phyloP scores from a whole-genome alignment of 2,329 filamentous ascomycete genomes.

The Nemania bipapillata region DNA sequence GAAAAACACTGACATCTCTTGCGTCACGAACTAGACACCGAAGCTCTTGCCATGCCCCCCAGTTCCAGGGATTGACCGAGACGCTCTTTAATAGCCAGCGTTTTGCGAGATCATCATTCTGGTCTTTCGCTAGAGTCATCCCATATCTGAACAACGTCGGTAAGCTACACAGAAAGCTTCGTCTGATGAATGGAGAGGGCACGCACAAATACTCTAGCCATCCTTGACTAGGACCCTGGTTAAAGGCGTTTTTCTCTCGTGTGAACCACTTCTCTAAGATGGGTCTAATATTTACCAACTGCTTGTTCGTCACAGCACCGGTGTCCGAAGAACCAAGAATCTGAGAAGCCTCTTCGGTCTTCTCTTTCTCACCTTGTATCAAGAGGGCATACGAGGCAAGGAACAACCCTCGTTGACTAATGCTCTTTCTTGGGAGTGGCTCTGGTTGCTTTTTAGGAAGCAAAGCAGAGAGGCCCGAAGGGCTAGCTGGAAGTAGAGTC shows the following conservation, averaged over 20 bases:
- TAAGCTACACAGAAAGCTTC: neutral
- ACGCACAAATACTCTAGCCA: conserved; percentile 21
- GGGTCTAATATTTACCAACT: neutral
- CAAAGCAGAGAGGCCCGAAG: neutral
- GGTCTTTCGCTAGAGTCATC: conserved; percentile 6
- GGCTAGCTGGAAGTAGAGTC: conserved; percentile 7
- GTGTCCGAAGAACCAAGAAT: conserved; percentile 6
- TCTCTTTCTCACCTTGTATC: conserved; percentile 15
- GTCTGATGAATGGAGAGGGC: neutral
- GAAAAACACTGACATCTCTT: conserved; percentile 3
- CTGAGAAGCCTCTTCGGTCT: conserved; percentile 2
- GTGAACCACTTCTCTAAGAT: conserved; percentile 14
- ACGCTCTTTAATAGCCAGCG: conserved; percentile 13
- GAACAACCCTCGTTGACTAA: conserved; percentile 24
- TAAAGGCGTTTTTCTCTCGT: neutral
- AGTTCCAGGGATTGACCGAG: conserved; percentile 20
- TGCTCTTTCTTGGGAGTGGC: neutral
- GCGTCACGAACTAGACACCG: conserved; percentile 2
- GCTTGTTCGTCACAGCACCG: neutral
- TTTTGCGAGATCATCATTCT: neutral
- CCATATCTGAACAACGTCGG: conserved; percentile 1
- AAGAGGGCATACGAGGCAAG: conserved; percentile 15
- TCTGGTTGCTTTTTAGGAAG: neutral
- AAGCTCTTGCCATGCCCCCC: conserved; percentile 10
- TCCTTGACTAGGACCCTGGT: neutral